Evolutionary conservation across 495 filamentous ascomycete genomes (phyloP), one percentile per base, ranked within the genome.

Genomic region (Aspergillus avenaceus): DNA sequence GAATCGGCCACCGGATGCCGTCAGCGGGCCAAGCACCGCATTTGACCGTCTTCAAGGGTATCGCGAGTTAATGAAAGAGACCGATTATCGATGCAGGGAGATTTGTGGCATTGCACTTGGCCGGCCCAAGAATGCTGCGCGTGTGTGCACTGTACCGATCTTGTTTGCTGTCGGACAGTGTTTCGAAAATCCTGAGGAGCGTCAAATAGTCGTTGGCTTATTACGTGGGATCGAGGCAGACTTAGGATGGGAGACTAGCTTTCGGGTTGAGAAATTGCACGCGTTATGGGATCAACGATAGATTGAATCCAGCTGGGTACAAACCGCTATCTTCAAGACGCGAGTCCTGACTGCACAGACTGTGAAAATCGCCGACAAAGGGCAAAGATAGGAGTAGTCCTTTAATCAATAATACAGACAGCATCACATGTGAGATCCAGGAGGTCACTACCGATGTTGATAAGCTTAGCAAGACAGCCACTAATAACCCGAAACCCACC

Each of bases 51-150:
- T 75, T 3, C 67, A 71, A 27, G 61, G 63, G 2, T 72, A 73
- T 24, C 56, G 72, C 8, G 70, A 73, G 41, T 52, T 75, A 13
- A 72, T 69, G 3, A 73, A 73, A 27, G 69, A 75, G 42, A 69
- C 72, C 7, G 72, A 75, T 34, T 66, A 64, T 41, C 69, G 72
- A 9, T 56, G 61, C 46, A 61, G 64, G 3, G 69, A 73, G 41
- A 59, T 73, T 9, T 64, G 61, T 31, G 70, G 72, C 1, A 68
- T 72, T 46, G 67, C 70, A 6, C 45, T 73, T 24, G 69, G 65
- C 14, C 56, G 69, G 13, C 70, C 72, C 8, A 62, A 61, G 9
- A 58, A 57, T 23, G 67, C 53, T 3, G 67, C 70, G 3, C 69
- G 68, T 1, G 54, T 71, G 2, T 58, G 65, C 16, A 71, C 72